These are phyloP conservation scores for Trichoderma koningii DNA, from an alignment of 2,329 filamentous ascomycete genomes.

Conservation along the genomic window DNA sequence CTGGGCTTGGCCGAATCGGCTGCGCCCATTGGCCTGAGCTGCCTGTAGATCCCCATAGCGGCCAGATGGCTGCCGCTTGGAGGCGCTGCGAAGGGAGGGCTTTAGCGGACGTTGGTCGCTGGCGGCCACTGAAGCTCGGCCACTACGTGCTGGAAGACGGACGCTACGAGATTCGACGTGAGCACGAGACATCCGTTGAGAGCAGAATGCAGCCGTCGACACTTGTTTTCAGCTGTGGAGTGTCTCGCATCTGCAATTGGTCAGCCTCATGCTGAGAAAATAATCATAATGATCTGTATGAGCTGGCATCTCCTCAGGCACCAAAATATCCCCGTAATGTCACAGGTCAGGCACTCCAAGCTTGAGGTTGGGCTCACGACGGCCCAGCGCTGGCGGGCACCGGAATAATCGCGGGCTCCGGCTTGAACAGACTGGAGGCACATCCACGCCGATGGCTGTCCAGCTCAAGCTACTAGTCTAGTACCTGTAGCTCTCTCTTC, in stretches of 20 bases:
- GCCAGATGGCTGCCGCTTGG: constrained; percentile 12
- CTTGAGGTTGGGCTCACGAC: neutral
- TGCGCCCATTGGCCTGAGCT: neutral
- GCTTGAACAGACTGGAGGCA: constrained; percentile 4
- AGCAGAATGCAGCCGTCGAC: neutral
- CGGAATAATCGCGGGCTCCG: constrained; percentile 28
- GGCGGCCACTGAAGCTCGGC: constrained; percentile 11
- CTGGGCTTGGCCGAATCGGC: neutral
- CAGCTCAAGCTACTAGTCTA: too few species aligned
- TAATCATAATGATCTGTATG: neutral
- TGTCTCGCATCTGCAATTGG: neutral
- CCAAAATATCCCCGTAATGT: neutral
- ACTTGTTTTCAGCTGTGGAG: neutral
- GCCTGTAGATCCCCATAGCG: neutral
- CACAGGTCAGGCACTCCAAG: neutral
- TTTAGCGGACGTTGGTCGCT: constrained; percentile 11
- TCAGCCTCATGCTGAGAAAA: neutral
- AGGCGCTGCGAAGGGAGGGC: constrained; percentile 12
- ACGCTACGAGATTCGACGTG: too few species aligned
- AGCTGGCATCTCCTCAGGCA: neutral
- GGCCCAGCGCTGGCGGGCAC: constrained; percentile 15
- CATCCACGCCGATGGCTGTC: neutral
- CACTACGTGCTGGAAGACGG: neutral
- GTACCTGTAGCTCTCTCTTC: neutral
- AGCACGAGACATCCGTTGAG: neutral